Base-by-base conservation (phyloP, 441 rosid genomes). In the Iberis amara region DNA sequence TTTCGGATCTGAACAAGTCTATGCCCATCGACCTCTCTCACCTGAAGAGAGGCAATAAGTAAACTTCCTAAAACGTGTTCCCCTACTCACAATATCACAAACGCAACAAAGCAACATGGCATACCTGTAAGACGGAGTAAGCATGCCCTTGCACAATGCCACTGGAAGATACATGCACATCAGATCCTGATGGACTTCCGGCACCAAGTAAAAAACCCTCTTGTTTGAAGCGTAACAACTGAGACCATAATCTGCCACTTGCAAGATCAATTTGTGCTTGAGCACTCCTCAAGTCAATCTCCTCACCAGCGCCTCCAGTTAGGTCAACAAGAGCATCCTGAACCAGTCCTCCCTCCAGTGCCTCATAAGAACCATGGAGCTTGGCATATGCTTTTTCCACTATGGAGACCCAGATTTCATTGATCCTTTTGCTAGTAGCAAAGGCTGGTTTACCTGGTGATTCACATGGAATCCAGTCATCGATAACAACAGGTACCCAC, bases 61-160 rank as follows among this genome's bases (percentile, higher is more conserved):
- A 30, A 42, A 8, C 23, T 14, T 15, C 5, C 31, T 46, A 42
- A 27, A 60, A 32, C 24, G 49, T 2, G 51, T 49, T 62, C 61
- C 48, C 40, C 49, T 27, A 52, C 33, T 33, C 52, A 45, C 33
- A 42, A 59, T 33, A 35, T 3, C 7, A 55, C 21, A 54, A 12
- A 43, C 48, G 47, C 57, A 42, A 51, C 36, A 48, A 58, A 55
- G 56, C 10, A 53, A 60, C 64, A 51, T 3, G 38, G 21, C 46
- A 39, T 66, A 94, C 99, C 95, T 94, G 99, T 52, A 90, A 76
- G 52, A 94, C 72, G 4, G 99, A 94, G 76, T 94, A 94, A 21
- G 99, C 99, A 71, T 94, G 99, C 60, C 99, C 99, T 71, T 94
- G 98, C 55, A 94, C 99, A 41, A 94, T 94, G 72, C 99, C 99